Conservation (phyloP, 1,284 basidiomycete genomes). For the Volvariella surrecta region DNA sequence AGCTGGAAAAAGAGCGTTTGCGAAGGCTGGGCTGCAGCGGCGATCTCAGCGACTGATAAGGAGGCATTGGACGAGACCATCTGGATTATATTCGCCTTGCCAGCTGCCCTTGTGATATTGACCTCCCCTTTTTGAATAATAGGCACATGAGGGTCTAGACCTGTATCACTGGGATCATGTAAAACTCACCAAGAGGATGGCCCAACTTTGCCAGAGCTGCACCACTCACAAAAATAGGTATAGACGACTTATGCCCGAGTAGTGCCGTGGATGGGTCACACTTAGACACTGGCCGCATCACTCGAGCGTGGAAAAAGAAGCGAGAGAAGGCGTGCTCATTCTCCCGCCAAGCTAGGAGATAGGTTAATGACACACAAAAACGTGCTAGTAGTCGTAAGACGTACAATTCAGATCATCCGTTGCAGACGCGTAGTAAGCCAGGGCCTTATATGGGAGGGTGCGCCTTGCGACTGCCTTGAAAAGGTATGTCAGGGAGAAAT, state of each 20-base stretch:
- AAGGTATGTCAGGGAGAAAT: neutral
- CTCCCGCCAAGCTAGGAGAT: conserved; percentile 42
- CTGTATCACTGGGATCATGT: neutral
- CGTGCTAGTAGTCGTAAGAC: conserved; percentile 18
- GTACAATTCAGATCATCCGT: conserved; percentile 76
- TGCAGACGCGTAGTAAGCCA: conserved; percentile 78
- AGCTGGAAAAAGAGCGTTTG: conserved; percentile 82
- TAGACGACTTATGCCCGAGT: conserved; percentile 62
- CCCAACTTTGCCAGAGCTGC: conserved; percentile 88
- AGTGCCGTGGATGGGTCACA: conserved; percentile 74
- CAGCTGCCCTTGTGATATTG: conserved; percentile 75
- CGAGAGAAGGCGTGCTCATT: conserved; percentile 71
- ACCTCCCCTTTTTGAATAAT: conserved; percentile 53
- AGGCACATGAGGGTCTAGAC: neutral
- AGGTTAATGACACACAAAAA: conserved; percentile 16
- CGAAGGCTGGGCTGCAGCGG: conserved; percentile 42
- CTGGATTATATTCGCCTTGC: conserved; percentile 71
- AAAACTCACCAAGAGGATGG: conserved; percentile 57
- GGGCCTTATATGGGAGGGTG: conserved; percentile 63
- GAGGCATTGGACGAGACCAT: conserved; percentile 89
- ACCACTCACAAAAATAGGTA: conserved; percentile 82
- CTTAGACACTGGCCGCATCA: conserved; percentile 62
- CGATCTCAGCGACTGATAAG: conserved; percentile 66
- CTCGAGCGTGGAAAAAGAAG: conserved; percentile 77
- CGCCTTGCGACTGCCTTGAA: conserved; percentile 50